phyloP scores from a whole-genome alignment of 1,284 basidiomycete species.

The Sutorius eximius region DNA sequence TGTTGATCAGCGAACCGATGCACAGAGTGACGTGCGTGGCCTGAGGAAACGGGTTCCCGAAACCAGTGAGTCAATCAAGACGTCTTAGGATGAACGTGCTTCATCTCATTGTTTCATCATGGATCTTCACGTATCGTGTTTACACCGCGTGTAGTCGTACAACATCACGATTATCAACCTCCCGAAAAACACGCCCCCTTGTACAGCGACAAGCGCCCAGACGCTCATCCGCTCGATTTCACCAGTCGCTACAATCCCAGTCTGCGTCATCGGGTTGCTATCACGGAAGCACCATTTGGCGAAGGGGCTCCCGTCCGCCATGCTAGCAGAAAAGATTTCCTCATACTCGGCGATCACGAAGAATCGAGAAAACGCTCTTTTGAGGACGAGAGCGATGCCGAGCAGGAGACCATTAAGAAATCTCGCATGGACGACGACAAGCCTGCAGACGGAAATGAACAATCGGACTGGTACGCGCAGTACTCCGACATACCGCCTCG shows the following conservation, averaged over 20 bases:
- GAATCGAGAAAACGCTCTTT: constrained; percentile 44
- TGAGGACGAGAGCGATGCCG: constrained; percentile 40
- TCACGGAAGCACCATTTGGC: constrained; percentile 21
- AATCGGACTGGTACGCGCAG: constrained; percentile 42
- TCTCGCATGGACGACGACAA: constrained; percentile 49
- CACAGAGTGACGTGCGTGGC: constrained; percentile 26
- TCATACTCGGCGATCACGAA: constrained; percentile 13
- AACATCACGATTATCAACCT: constrained; percentile 21
- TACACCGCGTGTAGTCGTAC: constrained; percentile 25
- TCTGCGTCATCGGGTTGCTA: constrained; percentile 25
- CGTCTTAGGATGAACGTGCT: constrained; percentile 23
- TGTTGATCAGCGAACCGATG: constrained; percentile 31
- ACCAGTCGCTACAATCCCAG: constrained; percentile 39
- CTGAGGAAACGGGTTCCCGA: constrained; percentile 36
- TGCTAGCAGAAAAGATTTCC: constrained; percentile 20
- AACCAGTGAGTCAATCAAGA: constrained; percentile 33
- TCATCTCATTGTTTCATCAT: constrained; percentile 28
- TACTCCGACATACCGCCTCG: constrained; percentile 20
- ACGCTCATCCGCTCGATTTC: constrained; percentile 24
- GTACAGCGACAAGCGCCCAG: constrained; percentile 19
- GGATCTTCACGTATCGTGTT: constrained; percentile 18
- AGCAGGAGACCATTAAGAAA: constrained; percentile 51
- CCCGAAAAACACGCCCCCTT: constrained; percentile 12
- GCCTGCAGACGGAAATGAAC: constrained; percentile 47
- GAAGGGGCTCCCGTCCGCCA: constrained; percentile 24